Conservation (phyloP, 2,329 filamentous ascomycete species). For the Nothophoma quercina region DNA sequence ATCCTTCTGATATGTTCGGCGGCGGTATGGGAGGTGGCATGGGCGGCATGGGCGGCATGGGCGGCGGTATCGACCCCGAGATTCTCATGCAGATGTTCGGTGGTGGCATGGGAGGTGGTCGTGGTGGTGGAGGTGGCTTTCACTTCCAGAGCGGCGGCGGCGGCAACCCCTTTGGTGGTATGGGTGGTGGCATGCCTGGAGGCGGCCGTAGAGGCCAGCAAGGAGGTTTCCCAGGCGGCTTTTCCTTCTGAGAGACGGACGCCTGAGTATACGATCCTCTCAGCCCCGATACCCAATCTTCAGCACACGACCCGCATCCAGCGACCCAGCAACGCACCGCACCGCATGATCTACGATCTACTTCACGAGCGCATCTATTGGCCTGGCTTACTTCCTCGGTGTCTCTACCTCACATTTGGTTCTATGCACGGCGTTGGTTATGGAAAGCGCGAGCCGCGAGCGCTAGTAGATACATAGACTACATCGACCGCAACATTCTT, state of each 20-base stretch:
- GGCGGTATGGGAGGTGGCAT: slow-evolving; percentile 64
- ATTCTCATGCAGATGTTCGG: slow-evolving; percentile 51
- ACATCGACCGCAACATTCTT: slow-evolving; percentile 20
- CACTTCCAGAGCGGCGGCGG: slow-evolving; percentile 54
- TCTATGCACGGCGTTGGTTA: slow-evolving; percentile 37
- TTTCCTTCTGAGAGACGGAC: slow-evolving; percentile 30
- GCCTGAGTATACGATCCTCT: neutral
- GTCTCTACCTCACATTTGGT: slow-evolving; percentile 31
- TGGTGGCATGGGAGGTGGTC: slow-evolving; percentile 57
- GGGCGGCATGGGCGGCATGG: slow-evolving; percentile 68
- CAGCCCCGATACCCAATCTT: neutral
- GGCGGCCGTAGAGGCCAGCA: slow-evolving; percentile 37
- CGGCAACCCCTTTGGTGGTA: slow-evolving; percentile 44
- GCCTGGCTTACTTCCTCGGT: slow-evolving; percentile 24
- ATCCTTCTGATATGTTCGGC: slow-evolving; percentile 85
- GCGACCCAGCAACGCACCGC: slow-evolving; percentile 4
- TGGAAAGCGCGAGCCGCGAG: slow-evolving; percentile 33
- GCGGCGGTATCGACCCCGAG: slow-evolving; percentile 52
- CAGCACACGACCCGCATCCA: neutral
- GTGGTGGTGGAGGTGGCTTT: slow-evolving; percentile 57
- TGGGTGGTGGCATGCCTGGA: slow-evolving; percentile 45
- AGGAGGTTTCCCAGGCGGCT: slow-evolving; percentile 29
- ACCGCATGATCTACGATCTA: slow-evolving; percentile 15
- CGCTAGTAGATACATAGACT: slow-evolving; percentile 24
- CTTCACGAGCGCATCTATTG: slow-evolving; percentile 18